Base-by-base conservation (phyloP, 2,329 filamentous ascomycete species). In the Fusarium napiforme region DNA sequence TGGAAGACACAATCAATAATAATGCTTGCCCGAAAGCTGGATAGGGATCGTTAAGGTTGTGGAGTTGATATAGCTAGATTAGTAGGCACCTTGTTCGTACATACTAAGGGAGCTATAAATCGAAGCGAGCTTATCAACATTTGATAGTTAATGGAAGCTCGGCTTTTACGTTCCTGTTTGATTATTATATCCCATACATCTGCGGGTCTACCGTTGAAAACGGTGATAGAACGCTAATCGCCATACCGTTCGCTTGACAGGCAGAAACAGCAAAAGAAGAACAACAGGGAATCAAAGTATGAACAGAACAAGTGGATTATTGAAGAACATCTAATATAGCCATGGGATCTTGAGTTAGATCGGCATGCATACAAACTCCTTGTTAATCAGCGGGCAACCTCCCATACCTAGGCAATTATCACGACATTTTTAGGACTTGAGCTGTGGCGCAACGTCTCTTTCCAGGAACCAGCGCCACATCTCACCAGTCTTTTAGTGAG, bases 391-490 rank as follows among this genome's bases (percentile, higher is more conserved):
- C 34, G 12, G 16, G 36, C 34, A 12, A 37, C 15, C 50, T 28
- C 19, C 19, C 52, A 55, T 45, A 7, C 28, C 28, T 30, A 34
- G 36, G 36, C 36, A 45, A 46, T 46, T 28, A 30, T 40, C 50
- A 40, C 50, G n/a, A 28, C 50, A 30, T 30, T 40, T 40, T 28
- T 26, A 30, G 36, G 15, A 42, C 36, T 36, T 36, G 32, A 15
- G 19, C 7, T 73, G 71, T 73, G 71, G 71, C 71, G 70, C 30
- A 66, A 60, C 50, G 57, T 40, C 53, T 30, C 23, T 67, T 30
- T 43, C 28, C 28, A 60, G 57, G 53, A 47, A 70, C 37, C 14
- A 55, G 42, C 71, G 71, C 71, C 71, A 73, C 71, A 67, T 67
- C 36, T 47, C 37, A 62, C n/a, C 47, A n/a, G 60, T 15, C n/a